Percentiles rank a stretch among this genome's conserved stretches.
Conservation (phyloP, 306 rosid species). For the Fragaria iinumae region DNA sequence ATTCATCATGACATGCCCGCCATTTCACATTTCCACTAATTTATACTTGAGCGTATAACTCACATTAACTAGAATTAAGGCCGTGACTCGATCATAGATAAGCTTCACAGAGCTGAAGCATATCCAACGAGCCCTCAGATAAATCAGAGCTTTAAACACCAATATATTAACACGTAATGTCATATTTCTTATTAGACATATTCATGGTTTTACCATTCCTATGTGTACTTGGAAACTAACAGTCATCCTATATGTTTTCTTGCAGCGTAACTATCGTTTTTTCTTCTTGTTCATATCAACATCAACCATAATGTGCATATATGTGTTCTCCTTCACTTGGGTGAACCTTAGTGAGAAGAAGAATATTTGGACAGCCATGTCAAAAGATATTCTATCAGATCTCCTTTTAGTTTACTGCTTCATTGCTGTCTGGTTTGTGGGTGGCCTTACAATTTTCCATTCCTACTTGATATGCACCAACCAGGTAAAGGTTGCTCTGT, state of each 20-base stretch:
- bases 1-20: not conserved
- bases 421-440: conserved; percentile 87
- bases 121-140: too few relatives aligned
- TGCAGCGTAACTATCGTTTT: conserved; percentile 93
- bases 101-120: not conserved
- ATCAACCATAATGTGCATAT: conserved; percentile 78
- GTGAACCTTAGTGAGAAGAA: conserved; percentile 35
- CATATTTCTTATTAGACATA: not conserved
- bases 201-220: not conserved
- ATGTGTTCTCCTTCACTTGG: conserved; percentile 69
- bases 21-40: not conserved
- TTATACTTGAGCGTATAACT: too few relatives aligned
- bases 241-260: conserved; percentile 19
- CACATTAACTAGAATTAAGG: not conserved
- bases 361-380: conserved; percentile 35
- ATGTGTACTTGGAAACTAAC: conserved; percentile 24
- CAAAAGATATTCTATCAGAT: conserved; percentile 58
- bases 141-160: not conserved
- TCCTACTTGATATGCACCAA: conserved; percentile 77
- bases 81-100: not conserved
- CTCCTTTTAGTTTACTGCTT: conserved; percentile 72
- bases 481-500: conserved; percentile 58
- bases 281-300: conserved; percentile 90
- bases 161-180: too few relatives aligned
- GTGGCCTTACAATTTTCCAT: conserved; percentile 93